These are phyloP conservation scores for Debaryomyces prosopidis DNA, from an alignment of 805 yeast species.

Conservation along the genomic window DNA sequence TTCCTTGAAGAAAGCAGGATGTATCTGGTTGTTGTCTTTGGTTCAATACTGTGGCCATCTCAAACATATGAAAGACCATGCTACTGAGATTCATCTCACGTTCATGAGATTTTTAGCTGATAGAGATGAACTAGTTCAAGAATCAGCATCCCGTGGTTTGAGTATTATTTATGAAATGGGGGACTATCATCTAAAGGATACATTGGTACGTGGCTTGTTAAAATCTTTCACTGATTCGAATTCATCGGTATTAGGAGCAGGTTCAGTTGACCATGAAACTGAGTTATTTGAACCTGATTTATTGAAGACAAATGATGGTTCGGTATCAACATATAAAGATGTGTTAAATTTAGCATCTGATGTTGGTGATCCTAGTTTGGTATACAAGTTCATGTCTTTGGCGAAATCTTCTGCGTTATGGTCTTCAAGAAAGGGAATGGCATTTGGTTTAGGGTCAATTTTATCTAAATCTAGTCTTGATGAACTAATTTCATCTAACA, in stretches of 20 bases:
- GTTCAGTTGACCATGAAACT: conserved; percentile 75
- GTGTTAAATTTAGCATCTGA: conserved; percentile 86
- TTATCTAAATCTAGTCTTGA: conserved; percentile 77
- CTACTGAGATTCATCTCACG: conserved; percentile 66
- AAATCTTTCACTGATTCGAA: conserved; percentile 75
- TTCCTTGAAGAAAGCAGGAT: conserved; percentile 66
- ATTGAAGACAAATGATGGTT: conserved; percentile 77
- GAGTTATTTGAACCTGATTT: conserved; percentile 82
- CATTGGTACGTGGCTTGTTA: conserved; percentile 69
- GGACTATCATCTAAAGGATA: conserved; percentile 62
- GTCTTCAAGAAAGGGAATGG: conserved; percentile 92
- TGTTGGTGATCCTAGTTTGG: conserved; percentile 92
- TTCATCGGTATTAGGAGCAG: conserved; percentile 50
- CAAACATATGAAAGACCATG: conserved; percentile 34
- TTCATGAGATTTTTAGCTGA: conserved; percentile 81
- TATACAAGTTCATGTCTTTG: conserved; percentile 89
- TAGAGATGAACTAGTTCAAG: conserved; percentile 86
- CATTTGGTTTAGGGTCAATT: conserved; percentile 87
- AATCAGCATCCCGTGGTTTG: conserved; percentile 87
- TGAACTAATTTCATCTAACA: conserved; percentile 55
- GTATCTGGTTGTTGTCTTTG: conserved; percentile 83
- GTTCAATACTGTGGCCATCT: conserved; percentile 69
- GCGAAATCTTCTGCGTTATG: conserved; percentile 86
- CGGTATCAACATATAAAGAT: conserved; percentile 89
- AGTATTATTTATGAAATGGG: conserved; percentile 81